phyloP scores from a whole-genome alignment of 2,329 filamentous ascomycete species.

The Xylaria sp. region DNA sequence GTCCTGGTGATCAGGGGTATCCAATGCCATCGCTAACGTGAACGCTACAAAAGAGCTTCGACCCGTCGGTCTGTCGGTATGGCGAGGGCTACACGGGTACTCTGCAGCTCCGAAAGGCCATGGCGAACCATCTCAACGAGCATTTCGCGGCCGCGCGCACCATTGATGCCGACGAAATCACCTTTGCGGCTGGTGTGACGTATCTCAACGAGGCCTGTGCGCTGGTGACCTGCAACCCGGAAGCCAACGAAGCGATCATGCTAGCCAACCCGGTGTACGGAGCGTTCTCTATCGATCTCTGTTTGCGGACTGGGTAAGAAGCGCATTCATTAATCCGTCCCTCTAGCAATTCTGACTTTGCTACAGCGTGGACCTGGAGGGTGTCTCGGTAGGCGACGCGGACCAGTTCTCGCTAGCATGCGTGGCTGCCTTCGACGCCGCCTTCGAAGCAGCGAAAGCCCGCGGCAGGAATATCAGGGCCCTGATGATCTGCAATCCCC shows the following conservation, averaged over 20 bases:
- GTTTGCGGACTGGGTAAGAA: constrained; percentile 41
- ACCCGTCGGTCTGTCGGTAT: constrained; percentile 34
- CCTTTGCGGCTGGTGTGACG: constrained; percentile 42
- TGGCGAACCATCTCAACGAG: constrained; percentile 42
- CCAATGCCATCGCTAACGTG: constrained; percentile 20
- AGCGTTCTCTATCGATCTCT: constrained; percentile 38
- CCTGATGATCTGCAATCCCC: constrained; percentile 40
- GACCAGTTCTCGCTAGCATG: constrained; percentile 40
- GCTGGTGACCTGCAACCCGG: constrained; percentile 39
- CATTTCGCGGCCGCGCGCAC: constrained; percentile 36
- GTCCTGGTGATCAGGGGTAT: neutral
- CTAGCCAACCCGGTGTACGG: constrained; percentile 41
- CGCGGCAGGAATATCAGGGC: constrained; percentile 37
- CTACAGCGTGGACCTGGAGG: constrained; percentile 33
- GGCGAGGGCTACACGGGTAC: constrained; percentile 42
- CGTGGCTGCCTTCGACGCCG: constrained; percentile 37
- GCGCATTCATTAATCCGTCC: neutral
- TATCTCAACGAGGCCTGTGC: constrained; percentile 41
- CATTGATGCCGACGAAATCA: constrained; percentile 41
- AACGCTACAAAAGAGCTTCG: constrained; percentile 34
- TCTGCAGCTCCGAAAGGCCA: constrained; percentile 37
- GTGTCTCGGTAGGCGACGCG: constrained; percentile 38
- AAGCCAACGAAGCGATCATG: constrained; percentile 33
- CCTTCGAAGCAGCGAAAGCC: constrained; percentile 37
- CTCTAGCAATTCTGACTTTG: neutral